Base-by-base conservation (phyloP, 164 flowering plant genomes). In the Berberis vulgaris region DNA sequence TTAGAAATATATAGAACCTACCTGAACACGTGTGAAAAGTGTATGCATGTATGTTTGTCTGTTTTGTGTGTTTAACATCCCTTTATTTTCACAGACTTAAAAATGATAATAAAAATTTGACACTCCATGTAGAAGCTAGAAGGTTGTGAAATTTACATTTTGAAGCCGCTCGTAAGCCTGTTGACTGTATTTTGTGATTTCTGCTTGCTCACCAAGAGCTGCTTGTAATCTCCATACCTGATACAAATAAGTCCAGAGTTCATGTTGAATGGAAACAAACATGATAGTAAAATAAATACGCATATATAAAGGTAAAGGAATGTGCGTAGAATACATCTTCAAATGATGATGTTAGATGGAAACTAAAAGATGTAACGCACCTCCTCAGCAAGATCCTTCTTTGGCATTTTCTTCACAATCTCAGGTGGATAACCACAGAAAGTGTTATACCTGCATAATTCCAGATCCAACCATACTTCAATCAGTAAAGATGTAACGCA, bases 141-240 rank as follows among this genome's bases (percentile, higher is more conserved):
- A 6, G 50, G 50, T 47, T 59, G 57, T 71, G 71, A 74, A 70
- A 1, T 13, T 80, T 88, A 93, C 98, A 83, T 82, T 82, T 75
- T 87, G 91, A 74, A 90, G 88, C 66, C 92, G 83, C 73, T 88
- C 96, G 65, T 75, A 93, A 77, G 88, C 97, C 77, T 83, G 92
- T 74, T 84, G 96, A 76, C 89, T 87, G 71, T 72, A 81, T 75
- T 93, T 93, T 50, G 96, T 90, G 64, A 90, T 84, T 79, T 90
- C 97, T 52, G 89, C 76, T 72, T 93, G 97, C 76, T 86, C 95
- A 49, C 92, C 94, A 43, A 93, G 88, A 53, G 88, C 85, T 41
- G 85, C 85, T 69, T 84, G 88, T 54, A 86, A 81, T 75, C 85
- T 84, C 88, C 91, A 86, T 49, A 86, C 85, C 88, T 81, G 75